Base-by-base conservation (phyloP, 345 rosid genomes). In the Eucalyptus rudis region DNA sequence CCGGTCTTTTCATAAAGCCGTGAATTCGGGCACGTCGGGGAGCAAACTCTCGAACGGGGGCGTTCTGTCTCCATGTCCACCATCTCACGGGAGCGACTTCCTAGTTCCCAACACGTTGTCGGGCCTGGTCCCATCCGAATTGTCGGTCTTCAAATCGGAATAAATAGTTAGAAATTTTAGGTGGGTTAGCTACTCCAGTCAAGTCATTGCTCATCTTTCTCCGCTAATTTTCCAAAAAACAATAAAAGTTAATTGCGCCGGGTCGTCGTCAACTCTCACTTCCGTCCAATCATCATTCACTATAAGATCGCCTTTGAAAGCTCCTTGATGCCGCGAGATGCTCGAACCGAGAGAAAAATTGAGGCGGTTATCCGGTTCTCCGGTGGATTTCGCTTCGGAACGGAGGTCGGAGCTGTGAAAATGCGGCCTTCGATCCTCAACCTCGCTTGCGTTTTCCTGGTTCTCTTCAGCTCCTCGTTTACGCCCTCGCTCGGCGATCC, bases 401-500 rank as follows among this genome's bases (percentile, higher is more conserved):
- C 40, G 10, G 43, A 27, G 27, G 43, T 71, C 40, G 45, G 40
- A 71, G 44, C 81, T 17, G 81, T 5, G 81, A 71, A 71, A 9
- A 71, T 71, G 81, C 13, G 13, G 81, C 36, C 45, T 71, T 16
- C 79, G 43, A 14, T 16, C 43, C 79, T 66, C 43, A 16, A 66
- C 40, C 81, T 71, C 25, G 81, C 44, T 71, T 89, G 86, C 86
- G 66, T 76, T 54, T 31, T 88, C 9, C 33, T 90, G 17, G 31
- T 45, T 51, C 79, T 52, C 90, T 54, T 90, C 33, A 27, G 86
- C n/a, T 25, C 51, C 13, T 51, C 86, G 51, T 68, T 36, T 31
- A n/a, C 50, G 45, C 36, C 84, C 71, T 85, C 71, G 19, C 50
- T 33, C 86, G 87, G 91, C 8, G 94, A 94, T 88, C 95, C 95